These are phyloP conservation scores for Zygosaccharomyces lentus DNA, from an alignment of 805 yeast genomes.

Conservation along the genomic window DNA sequence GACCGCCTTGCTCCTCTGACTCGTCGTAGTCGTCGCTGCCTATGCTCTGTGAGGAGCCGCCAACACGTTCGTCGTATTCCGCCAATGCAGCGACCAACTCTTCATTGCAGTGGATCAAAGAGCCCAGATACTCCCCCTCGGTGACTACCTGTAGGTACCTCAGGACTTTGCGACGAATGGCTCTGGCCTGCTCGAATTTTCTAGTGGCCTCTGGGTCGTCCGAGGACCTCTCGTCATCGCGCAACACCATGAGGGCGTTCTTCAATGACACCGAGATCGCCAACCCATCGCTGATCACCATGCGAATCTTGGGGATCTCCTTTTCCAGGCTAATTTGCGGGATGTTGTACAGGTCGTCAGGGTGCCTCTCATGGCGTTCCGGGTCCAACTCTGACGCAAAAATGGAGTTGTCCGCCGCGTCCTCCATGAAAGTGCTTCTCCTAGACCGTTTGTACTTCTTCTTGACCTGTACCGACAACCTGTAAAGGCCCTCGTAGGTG, in stretches of 20 bases:
- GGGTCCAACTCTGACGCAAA: constrained; percentile 20
- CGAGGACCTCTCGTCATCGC: constrained; percentile 50
- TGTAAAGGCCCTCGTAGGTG: constrained; percentile 22
- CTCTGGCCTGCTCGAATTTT: constrained; percentile 70
- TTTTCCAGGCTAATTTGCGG: constrained; percentile 65
- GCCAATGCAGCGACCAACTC: constrained; percentile 73
- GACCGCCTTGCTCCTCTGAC: constrained; percentile 39
- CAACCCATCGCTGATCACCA: constrained; percentile 68
- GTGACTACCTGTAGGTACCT: constrained; percentile 80
- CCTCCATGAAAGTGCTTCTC: constrained; percentile 43
- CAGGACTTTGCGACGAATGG: constrained; percentile 70
- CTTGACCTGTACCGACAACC: constrained; percentile 15
- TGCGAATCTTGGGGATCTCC: constrained; percentile 68
- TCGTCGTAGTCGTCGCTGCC: constrained; percentile 37
- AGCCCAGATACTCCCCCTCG: constrained; percentile 83
- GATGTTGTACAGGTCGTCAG: constrained; percentile 43
- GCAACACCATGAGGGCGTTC: constrained; percentile 50
- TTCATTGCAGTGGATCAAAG: constrained; percentile 84
- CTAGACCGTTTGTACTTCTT: constrained; percentile 9
- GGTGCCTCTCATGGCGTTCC: constrained; percentile 6
- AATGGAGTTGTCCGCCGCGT: constrained; percentile 46
- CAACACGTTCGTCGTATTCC: constrained; percentile 52
- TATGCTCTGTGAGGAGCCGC: neutral
- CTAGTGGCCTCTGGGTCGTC: constrained; percentile 59
- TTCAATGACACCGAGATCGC: constrained; percentile 65